Base-by-base conservation (phyloP, 495 filamentous ascomycete species). In the Glonium stellatum region DNA sequence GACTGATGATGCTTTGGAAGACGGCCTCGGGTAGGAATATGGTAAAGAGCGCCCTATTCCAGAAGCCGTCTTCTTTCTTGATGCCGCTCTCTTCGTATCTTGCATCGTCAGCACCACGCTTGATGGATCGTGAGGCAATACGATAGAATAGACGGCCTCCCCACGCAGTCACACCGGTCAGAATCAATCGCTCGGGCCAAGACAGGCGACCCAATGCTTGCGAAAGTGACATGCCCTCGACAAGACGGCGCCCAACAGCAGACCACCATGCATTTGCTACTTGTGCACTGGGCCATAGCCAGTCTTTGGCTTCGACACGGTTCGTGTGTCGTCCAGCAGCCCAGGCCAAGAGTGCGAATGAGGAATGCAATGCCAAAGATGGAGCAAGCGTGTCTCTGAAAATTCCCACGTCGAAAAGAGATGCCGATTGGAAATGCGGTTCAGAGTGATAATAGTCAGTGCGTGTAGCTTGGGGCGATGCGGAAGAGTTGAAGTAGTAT, bases 231-330 rank as follows among this genome's bases (percentile, higher is more conserved):
- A 78, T 53, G 1, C 75, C 72, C 9, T 73, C 60, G 46, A 70
- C 64, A 25, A 75, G 68, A 1, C 70, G 74, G 19, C 70, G 71
- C 37, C 81, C 79, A 52, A 84, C 63, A 41, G 82, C 78, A 54
- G 72, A 77, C 79, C 79, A 81, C 81, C 81, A 84, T 5, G 78
- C 81, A 65, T 82, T 83, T 58, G 73, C 58, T 27, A 83, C 76
- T 65, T 79, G 80, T 19, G 69, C 76, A 1, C 72, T 67, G 0
- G 80, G 79, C 82, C 82, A 84, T 27, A 78, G 64, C 74, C 77
- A 79, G 65, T 84, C 81, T 65, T 84, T 84, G 25, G 77, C 69
- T 25, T 84, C 82, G 34, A 79, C 74, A 18, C 74, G 72, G 70
- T 80, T 60, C 3, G 78, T 80, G 42, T 73, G 66, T 13, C 77